Base-by-base conservation (phyloP, 1,284 basidiomycete species). In the Pisolithus thermaeus region DNA sequence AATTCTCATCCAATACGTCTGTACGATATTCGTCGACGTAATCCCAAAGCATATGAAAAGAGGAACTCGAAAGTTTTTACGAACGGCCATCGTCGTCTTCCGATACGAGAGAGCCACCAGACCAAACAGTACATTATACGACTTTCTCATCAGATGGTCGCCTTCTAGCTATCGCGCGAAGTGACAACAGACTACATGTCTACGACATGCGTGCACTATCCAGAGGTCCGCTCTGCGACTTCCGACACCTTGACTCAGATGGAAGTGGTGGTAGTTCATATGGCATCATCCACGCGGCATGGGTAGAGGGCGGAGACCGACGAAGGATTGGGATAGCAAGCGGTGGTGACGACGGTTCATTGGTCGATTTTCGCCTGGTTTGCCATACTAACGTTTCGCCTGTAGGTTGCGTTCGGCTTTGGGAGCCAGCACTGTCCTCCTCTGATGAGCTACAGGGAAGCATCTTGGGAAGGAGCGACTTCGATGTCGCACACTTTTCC, bases 331-430 rank as follows among this genome's bases (percentile, higher is more conserved):
- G 78, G 2, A 67, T 88, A 18, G 64, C 83, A 32, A 84, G 77
- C 16, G 83, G 79, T 4, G 85, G 84, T 0, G 71, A 76, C 45
- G 84, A 88, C 62, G 85, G 84, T 84, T 59, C 56, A 74, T 54
- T 53, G 16, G 27, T 49, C 22, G 18, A 8, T 47, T 41, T 36
- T 12, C 49, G 30, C 42, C 25, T 49, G 27, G 49, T 49, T 56
- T 35, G 20, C 20, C n/a, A 39, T 52, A 51, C 51, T 61, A 30
- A 50, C 4, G 25, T 27, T 20, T 20, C 38, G 39, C 32, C 41
- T 30, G 46, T 37, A 58, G 84, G 85, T 9, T 84, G 80, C 58
- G 74, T 88, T 8, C 73, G 84, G 20, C 59, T 85, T 27, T 88
- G 85, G 85, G 77, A 86, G 58, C 74, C 81, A 11, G 64, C 70